Evolutionary conservation across 495 filamentous ascomycete genomes (phyloP), one percentile per base, ranked within the genome.

Genomic region (Coniosporium apollinis): DNA sequence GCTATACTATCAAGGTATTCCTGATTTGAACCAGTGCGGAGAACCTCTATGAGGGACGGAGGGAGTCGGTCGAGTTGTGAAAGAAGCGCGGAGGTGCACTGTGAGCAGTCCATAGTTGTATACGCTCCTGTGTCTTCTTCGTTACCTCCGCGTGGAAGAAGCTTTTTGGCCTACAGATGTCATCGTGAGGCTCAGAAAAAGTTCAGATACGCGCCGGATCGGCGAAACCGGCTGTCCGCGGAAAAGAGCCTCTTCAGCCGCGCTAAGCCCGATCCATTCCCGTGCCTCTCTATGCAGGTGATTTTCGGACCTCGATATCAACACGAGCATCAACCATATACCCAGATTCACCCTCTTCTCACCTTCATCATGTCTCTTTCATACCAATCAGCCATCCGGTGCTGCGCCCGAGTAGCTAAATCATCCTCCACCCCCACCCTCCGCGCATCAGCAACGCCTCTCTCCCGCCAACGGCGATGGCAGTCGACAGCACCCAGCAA

Each of bases 1-100:
- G 79, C 66, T 50, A 92, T 60, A 37, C 69, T 65, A 52, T 79
- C 70, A 34, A 89, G 69, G 56, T 83, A 76, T 45, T 69, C 62
- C 36, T 64, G 60, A 45, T 74, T 66, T 35, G 61, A 65, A 41
- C 74, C 65, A 45, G 70, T 59, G 44, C 63, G 67, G 57, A 87
- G 66, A 41, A 77, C 64, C 34, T 67, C 57, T 36, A 74, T 48
- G 43, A 81, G 59, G 54, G 80, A 79, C 38, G 60, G 63, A 28
- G 78, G 78, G 39, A 38, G 35, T 11, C 30, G 10, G 8, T 18
- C 16, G 19, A n/a, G 3, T 19, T 19, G 9, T 9, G n/a, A 25
- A 5, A 33, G 19, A 30, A 39, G 32, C 33, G 25, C 22, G 33
- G 19, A 36, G 39, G 28, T 19, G 8, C 9, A 9, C 30, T 16